Conservation (phyloP, 768 basidiomycete genomes). For the Porphyrellus cyaneotinctus region DNA sequence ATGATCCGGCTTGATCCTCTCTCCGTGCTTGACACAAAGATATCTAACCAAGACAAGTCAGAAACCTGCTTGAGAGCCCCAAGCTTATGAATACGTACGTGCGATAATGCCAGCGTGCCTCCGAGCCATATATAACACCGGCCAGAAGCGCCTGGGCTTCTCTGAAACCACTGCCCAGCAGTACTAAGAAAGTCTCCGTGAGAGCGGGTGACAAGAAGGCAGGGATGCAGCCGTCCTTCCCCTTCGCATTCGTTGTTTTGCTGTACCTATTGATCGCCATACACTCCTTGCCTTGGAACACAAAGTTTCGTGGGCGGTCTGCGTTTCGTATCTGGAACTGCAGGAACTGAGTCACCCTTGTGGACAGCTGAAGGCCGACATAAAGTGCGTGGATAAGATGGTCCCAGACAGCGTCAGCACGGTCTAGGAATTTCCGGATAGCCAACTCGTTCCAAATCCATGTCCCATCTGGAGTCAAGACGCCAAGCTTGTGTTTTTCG, state of each 20-base stretch:
- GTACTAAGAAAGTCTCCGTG: neutral
- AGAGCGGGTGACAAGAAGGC: neutral
- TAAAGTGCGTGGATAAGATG: neutral
- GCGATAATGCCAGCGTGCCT: neutral
- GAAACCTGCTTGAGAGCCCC: neutral
- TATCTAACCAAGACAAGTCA: neutral
- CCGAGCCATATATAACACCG: neutral
- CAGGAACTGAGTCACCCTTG: neutral
- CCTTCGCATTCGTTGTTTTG: conserved; percentile 1
- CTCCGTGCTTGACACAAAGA: neutral
- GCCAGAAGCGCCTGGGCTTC: conserved; percentile 6
- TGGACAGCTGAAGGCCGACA: neutral
- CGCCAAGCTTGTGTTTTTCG: neutral
- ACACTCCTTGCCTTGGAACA: conserved; percentile 2
- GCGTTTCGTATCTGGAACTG: conserved; percentile 3
- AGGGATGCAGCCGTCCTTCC: neutral
- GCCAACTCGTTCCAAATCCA: neutral
- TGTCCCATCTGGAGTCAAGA: neutral
- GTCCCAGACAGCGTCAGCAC: neutral
- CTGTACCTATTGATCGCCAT: conserved; percentile 1
- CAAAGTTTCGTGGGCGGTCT: neutral
- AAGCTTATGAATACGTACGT: neutral
- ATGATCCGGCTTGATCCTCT: neutral
- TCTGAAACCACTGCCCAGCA: conserved; percentile 1
- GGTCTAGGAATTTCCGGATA: neutral